Evolutionary conservation across 495 filamentous ascomycete genomes (phyloP), one percentile per base, ranked within the genome.

Genomic region (Lophiotrema nucula): DNA sequence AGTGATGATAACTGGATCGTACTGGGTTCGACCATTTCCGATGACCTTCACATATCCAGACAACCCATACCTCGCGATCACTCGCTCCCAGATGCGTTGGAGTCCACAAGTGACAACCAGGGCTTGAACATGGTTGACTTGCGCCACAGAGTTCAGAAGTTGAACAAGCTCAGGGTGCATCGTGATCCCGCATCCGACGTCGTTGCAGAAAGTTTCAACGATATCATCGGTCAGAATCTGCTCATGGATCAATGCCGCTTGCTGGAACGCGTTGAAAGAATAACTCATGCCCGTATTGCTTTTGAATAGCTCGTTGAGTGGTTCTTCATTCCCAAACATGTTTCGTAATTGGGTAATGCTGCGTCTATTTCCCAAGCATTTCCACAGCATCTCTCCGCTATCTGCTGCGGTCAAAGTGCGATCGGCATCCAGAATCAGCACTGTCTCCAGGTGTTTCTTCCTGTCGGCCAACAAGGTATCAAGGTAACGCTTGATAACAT

Each of bases 41-140:
- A 88, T 75, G 11, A 85, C 76, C 54, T 72, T 71, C 8, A 85
- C 74, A 5, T 39, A 65, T 0, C 71, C 39, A 0, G 67, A 72
- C 3, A 87, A 57, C 12, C 79, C 79, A 55, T 72, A 69, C 47
- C 44, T 67, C 24, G 74, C 64, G 13, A 88, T 60, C 13, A 87
- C 75, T 38, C 73, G 77, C 2, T 83, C 73, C 84, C 83, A 88
- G 18, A 87, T 71, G 3, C 56, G 62, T 25, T 76, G 74, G 6
- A 83, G 64, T 2, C 84, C 85, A 66, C 78, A 81, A 18, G 77
- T 88, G 12, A 85, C 59, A 16, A 88, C 70, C 4, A 87, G 56
- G 2, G 74, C 76, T n/a, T 72, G 67, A 42, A 85, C 66, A 60
- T 83, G 73, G 0, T 42, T 10, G 18, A 79, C 48, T 31, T 68